Percentiles rank a stretch among this genome's conserved stretches.
Evolutionary conservation across 257 asterid species (phyloP).

Genomic region (Nicotiana tabacum): DNA sequence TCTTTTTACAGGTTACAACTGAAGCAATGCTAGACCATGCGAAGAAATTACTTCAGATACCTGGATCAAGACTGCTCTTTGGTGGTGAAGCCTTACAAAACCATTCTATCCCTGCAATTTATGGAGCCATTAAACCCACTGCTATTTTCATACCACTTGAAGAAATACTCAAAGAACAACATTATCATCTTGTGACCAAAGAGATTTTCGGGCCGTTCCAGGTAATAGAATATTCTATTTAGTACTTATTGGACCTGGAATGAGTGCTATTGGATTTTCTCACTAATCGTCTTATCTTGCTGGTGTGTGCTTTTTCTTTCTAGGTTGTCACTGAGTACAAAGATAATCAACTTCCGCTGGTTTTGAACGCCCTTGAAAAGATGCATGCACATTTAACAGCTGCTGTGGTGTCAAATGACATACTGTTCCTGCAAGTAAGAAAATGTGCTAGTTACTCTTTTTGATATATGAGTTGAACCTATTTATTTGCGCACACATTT

Average conservation of each 20-base stretch:
- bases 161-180: slow-evolving; percentile 63
- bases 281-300: neutral
- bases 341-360: slow-evolving; percentile 57
- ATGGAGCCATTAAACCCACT: slow-evolving; percentile 94
- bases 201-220: slow-evolving; percentile 97
- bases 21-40: slow-evolving; percentile 74
- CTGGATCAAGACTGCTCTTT: slow-evolving; percentile 77
- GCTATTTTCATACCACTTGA: slow-evolving; percentile 89
- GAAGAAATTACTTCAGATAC: slow-evolving; percentile 65
- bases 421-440: slow-evolving; percentile 70
- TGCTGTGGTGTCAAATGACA: slow-evolving; percentile 89
- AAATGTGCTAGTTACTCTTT: neutral
- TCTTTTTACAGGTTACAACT: slow-evolving; percentile 58
- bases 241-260: too few species aligned
- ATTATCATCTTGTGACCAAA: slow-evolving; percentile 67
- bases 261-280: neutral
- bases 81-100: slow-evolving; percentile 79
- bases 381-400: slow-evolving; percentile 98
- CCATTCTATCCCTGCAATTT: slow-evolving; percentile 76
- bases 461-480: neutral
- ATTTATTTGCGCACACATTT: too few species aligned
- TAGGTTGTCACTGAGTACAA: slow-evolving; percentile 82
- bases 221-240: slow-evolving; percentile 31
- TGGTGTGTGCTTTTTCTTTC: neutral
- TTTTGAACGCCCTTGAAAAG: slow-evolving; percentile 61